Base-by-base conservation (phyloP, 306 rosid species). In the Oemleria cerasiformis region DNA sequence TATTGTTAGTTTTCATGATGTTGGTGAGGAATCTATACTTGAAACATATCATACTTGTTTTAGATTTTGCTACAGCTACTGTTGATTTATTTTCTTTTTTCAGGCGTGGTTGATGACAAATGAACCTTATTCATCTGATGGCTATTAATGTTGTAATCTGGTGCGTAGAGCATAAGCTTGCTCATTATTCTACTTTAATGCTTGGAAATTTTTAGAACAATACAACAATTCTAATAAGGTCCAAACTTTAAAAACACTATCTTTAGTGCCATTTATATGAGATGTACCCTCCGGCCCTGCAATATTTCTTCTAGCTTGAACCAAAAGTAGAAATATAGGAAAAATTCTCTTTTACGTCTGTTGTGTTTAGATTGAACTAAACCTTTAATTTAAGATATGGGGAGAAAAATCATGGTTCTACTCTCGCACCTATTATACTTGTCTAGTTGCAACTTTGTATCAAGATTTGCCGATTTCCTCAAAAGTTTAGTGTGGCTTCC, bases 61-160 rank as follows among this genome's bases (percentile, higher is more conserved):
- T 71, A 41, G 68, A 15, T 9, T 71, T 69, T 70, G 48, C 19
- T 25, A 49, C 16, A 16, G 42, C 41, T 62, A 53, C 48, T 74
- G 47, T 49, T 74, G 71, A 56, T 59, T 63, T 56, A 59, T 63
- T 42, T 66, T 71, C 67, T 66, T 72, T 71, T 79, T 58, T 70
- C 72, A 70, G 53, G 62, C 49, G 39, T 44, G 56, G 53, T 74
- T 68, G 75, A 69, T 75, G 69, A 64, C 61, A 75, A 34, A 48
- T 70, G 68, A 70, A 75, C 19, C 77, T 67, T 75, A n/a, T 80
- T 75, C 64, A 63, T 64, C 64, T 57, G 61, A 70, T 75, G 73
- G 63, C 70, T 56, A 56, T 73, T 74, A 45, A 49, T 74, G 57
- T 69, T 54, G 45, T 74, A 70, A 36, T 42, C 68, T 74, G 72